Evolutionary conservation across 225 moss, liverwort and hornwort species (phyloP), one percentile per base, ranked within the genome.

Genomic region (Antitrichia curtipendula): DNA sequence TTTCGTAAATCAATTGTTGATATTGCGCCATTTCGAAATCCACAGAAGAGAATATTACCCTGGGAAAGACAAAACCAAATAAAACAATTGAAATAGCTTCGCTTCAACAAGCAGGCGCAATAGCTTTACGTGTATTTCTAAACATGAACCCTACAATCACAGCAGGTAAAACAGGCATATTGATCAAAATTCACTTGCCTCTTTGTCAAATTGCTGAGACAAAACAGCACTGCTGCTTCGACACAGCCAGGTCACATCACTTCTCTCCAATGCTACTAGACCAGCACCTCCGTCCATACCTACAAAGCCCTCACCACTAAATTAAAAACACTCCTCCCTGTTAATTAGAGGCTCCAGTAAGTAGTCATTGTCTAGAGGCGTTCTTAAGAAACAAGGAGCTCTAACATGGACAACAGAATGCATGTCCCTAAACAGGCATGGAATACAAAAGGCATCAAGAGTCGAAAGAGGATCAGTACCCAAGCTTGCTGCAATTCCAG

Each of bases 141-240:
- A 50, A 75, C 66, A 82, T 71, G 57, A 66, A 79, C 59, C 72
- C 63, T 62, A 84, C 25, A 87, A 81, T 84, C 84, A 75, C 56
- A 86, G 82, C 75, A 64, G 29, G 34, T 56, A 86, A 66, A 74
- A 85, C 6, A 86, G 53, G 64, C 58, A 80, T 75, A 25, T 38
- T 87, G 23, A 72, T 89, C 74, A 90, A 86, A 80, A 85, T 66
- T 62, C 47, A 83, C 92, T 95, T 91, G 94, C 97, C 87, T 93
- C 91, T 92, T 93, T 95, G 90, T 96, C 96, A 90, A 98, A 98
- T 84, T 98, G 96, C 88, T 98, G 96, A 87, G 96, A 90, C 81
- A 96, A 94, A 88, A 94, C 95, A 90, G 93, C 94, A 95, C 96
- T 96, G 83, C 94, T 94, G 90, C 87, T 88, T 78, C 84, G 83